Conservation (phyloP, 2,329 filamentous ascomycete species). For the Cordyceps tenuipes region DNA sequence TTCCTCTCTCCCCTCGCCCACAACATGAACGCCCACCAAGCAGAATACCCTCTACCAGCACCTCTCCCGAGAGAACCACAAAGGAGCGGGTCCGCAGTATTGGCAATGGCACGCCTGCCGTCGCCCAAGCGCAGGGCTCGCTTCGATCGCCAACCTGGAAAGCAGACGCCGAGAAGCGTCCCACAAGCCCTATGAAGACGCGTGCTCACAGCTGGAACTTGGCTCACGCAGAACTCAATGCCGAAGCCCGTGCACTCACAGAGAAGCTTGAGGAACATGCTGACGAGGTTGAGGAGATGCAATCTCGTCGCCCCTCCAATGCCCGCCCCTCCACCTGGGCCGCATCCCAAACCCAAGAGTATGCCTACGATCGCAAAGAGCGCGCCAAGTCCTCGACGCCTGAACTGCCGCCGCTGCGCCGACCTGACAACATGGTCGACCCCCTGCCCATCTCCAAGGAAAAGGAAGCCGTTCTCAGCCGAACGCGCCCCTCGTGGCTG, state of each 20-base stretch:
- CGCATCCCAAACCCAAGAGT: constrained; percentile 24
- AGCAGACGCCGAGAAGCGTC: constrained; percentile 32
- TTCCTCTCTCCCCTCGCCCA: constrained; percentile 70
- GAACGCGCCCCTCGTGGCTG: constrained; percentile 75
- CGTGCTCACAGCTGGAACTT: constrained; percentile 69
- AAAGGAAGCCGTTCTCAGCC: constrained; percentile 73
- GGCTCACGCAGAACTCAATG: constrained; percentile 58
- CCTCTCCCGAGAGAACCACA: constrained; percentile 43
- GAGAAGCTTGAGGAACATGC: constrained; percentile 75
- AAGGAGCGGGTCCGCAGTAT: constrained; percentile 47
- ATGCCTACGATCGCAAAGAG: constrained; percentile 35
- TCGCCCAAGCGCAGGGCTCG: constrained; percentile 51
- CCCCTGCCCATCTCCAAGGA: constrained; percentile 77
- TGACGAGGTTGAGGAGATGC: constrained; percentile 44
- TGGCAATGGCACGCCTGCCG: constrained; percentile 56
- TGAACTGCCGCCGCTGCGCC: constrained; percentile 60
- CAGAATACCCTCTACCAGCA: constrained; percentile 42
- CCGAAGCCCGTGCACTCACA: constrained; percentile 66
- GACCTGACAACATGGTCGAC: constrained; percentile 75
- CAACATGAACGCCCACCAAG: constrained; percentile 47
- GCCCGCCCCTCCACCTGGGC: constrained; percentile 35
- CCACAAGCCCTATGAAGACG: constrained; percentile 37
- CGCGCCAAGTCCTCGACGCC: constrained; percentile 60
- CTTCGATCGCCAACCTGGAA: constrained; percentile 50
- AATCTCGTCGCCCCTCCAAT: constrained; percentile 23